Conservation (phyloP, 2,329 filamentous ascomycete species). For the Cyphellophora attinorum region DNA sequence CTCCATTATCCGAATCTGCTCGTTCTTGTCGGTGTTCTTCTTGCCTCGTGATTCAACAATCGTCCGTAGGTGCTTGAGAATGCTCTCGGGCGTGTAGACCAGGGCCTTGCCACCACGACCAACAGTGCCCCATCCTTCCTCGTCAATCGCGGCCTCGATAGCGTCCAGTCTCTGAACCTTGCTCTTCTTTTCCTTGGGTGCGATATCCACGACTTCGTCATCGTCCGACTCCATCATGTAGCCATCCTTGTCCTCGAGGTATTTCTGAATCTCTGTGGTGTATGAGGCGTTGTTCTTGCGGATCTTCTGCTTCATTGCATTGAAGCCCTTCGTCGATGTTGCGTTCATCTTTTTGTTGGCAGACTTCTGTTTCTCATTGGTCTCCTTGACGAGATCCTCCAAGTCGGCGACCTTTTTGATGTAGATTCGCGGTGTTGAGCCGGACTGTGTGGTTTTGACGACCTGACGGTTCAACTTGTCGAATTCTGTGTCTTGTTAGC, state of each 20-base stretch:
- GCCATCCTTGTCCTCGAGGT: conserved; percentile 71
- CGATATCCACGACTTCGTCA: conserved; percentile 47
- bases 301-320: conserved; percentile 95
- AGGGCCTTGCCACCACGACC: conserved; percentile 81
- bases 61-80: conserved; percentile 87
- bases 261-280: conserved; percentile 75
- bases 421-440: conserved; percentile 79
- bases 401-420: conserved; percentile 88
- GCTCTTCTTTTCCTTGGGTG: conserved; percentile 32
- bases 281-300: conserved; percentile 98
- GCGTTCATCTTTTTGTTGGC: conserved; percentile 98
- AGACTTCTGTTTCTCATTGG: conserved; percentile 90
- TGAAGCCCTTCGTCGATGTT: conserved; percentile 84
- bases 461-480: conserved; percentile 89
- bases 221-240: conserved; percentile 83
- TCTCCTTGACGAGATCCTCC: conserved; percentile 89
- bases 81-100: conserved; percentile 91
- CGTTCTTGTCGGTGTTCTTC: conserved; percentile 92
- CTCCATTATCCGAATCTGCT: conserved; percentile 97
- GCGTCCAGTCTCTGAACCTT: conserved; percentile 39
- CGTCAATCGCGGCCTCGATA: conserved; percentile 50
- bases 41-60: conserved; percentile 95
- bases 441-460: conserved; percentile 64
- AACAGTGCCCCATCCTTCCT: conserved; percentile 82
- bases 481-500: conserved; percentile 54